phyloP scores from a whole-genome alignment of 202 grass and related monocot genomes.

The Carex sylvatica region DNA sequence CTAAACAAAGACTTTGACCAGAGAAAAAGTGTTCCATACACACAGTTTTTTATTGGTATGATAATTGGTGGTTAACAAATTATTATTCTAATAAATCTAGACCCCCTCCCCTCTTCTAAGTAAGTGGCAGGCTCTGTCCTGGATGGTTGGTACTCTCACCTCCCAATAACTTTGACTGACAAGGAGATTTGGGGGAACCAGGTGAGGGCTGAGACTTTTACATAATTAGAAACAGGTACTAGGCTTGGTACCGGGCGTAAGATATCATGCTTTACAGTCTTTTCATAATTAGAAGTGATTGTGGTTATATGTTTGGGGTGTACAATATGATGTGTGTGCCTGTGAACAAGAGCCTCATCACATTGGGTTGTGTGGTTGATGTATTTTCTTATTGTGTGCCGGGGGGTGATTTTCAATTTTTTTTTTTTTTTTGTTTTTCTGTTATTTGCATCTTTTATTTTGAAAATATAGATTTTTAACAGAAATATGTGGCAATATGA shows the following conservation, averaged over 20 bases:
- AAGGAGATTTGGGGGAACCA: no score
- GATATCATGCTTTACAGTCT: neutral
- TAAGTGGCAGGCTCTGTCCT: neutral
- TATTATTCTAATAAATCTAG: neutral
- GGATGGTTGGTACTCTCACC: neutral
- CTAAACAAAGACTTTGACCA: neutral
- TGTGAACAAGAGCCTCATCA: neutral
- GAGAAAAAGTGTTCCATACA: neutral
- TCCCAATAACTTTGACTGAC: neutral
- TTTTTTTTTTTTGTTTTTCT: neutral
- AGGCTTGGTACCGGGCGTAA: no score
- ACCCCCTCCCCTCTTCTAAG: no score
- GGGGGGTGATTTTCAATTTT: neutral
- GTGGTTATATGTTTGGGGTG: neutral
- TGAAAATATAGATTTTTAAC: neutral
- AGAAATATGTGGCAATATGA: neutral
- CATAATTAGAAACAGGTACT: no score
- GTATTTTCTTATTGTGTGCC: neutral
- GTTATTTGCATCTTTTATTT: neutral
- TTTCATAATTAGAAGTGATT: neutral
- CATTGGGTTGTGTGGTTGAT: neutral
- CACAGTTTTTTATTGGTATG: neutral
- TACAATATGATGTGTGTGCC: neutral
- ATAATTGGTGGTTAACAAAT: neutral
- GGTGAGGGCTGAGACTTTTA: no score